Conservation (phyloP, 495 filamentous ascomycete genomes). For the Patellaria atrata region DNA sequence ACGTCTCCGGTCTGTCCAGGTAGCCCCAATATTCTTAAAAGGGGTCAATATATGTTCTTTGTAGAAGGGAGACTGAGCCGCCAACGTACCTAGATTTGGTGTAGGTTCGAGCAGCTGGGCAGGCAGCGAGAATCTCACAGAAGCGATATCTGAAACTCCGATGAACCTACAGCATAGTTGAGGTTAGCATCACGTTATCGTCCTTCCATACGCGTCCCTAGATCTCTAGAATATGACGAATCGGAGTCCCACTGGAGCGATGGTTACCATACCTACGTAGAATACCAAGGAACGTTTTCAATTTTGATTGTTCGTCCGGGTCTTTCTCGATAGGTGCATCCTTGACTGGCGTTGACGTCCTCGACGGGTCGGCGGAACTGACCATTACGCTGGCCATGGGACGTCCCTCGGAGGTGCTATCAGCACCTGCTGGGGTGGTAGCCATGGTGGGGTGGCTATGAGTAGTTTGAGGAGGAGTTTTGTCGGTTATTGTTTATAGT, state of each 20-base stretch:
- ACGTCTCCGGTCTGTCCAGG: conserved; percentile 86
- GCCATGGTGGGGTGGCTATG: background rate
- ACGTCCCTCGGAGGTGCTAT: background rate
- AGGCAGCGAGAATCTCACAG: conserved; percentile 88
- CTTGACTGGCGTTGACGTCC: conserved; percentile 12
- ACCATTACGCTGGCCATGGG: background rate
- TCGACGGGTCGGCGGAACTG: conserved; percentile 12
- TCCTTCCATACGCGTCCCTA: background rate
- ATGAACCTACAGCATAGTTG: conserved; percentile 48
- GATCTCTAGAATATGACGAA: conserved; percentile 1
- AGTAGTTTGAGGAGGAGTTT: too few relatives aligned
- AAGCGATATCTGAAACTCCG: conserved; percentile 86
- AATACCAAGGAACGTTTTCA: conserved; percentile 71
- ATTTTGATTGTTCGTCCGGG: conserved; percentile 67
- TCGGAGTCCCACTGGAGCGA: conserved; percentile 23
- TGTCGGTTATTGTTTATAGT: too few relatives aligned
- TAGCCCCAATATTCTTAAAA: conserved; percentile 91
- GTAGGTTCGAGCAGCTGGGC: conserved; percentile 90
- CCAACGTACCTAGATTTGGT: conserved; percentile 64
- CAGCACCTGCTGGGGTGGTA: background rate
- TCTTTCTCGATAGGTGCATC: conserved; percentile 39
- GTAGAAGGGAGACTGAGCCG: background rate
- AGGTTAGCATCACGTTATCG: background rate
- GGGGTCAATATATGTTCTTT: background rate
- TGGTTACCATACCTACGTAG: conserved; percentile 58